Base-by-base conservation (phyloP, 2,329 filamentous ascomycete genomes). In the Xylaria arbuscula region DNA sequence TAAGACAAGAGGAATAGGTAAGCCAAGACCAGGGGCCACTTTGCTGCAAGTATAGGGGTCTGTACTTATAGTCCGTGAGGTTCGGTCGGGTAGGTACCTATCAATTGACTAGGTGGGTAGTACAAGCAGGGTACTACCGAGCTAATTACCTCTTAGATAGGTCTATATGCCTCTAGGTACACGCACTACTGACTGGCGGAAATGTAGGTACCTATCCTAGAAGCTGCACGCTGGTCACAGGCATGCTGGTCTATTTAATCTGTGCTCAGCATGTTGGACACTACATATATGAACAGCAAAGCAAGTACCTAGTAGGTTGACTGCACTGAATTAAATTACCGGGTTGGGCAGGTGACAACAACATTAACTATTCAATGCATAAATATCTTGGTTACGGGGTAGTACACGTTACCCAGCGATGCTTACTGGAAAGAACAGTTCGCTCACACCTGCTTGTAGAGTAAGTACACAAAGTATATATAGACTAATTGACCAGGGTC, bases 51-150 rank as follows among this genome's bases (percentile, higher is more conserved):
- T 60, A 61, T 61, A 68, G 61, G 60, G 66, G 61, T 19, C 19
- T 42, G 56, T 65, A n/a, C n/a, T n/a, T n/a, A n/a, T n/a, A 57
- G 66, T 42, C 62, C 13, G 66, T 68, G 66, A 17, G 36, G 50
- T 47, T 50, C 13, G 28, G 7, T 47, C 28, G 28, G 28, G 17
- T 54, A 55, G 24, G 38, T 45, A 57, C 38, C 38, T 57, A 34
- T 36, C 7, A 4, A 54, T 3, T 34, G 13, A 2, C 11, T 2
- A 5, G 51, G 28, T 54, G 10, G 51, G 51, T 36, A 19, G 51
- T 24, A 34, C 28, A 54, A 54, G 28, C 51, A 54, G 36, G 28
- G 51, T 54, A 54, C 24, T 34, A 54, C 51, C 28, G 34, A 28
- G 36, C 28, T 54, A 34, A 34, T 8, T 54, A 7, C 17, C 36